These are phyloP conservation scores for Collybia nuda DNA, from an alignment of 768 basidiomycete genomes.

Conservation along the genomic window DNA sequence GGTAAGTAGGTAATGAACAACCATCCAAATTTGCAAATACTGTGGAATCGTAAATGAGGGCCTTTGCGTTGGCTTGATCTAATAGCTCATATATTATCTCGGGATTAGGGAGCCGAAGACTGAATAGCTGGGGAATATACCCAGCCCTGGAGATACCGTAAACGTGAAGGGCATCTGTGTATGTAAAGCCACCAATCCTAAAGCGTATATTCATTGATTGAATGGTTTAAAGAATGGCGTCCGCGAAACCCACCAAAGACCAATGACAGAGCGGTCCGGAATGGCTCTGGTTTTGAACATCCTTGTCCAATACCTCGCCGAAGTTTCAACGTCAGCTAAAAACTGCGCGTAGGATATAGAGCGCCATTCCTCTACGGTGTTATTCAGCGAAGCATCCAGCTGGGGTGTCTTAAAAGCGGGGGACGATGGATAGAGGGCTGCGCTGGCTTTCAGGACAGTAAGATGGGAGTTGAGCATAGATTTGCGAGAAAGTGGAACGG, in stretches of 20 bases:
- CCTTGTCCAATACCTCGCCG: slow-evolving; percentile 63
- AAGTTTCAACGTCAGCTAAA: slow-evolving; percentile 59
- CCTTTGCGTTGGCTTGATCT: slow-evolving; percentile 57
- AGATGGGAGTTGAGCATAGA: slow-evolving; percentile 56
- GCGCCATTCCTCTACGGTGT: slow-evolving; percentile 51
- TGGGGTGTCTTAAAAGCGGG: slow-evolving; percentile 64
- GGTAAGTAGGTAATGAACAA: slow-evolving; percentile 51
- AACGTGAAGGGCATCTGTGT: slow-evolving; percentile 62
- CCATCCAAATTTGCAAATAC: slow-evolving; percentile 40
- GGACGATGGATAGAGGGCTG: slow-evolving; percentile 44
- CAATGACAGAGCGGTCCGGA: slow-evolving; percentile 58
- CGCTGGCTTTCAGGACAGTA: slow-evolving; percentile 57
- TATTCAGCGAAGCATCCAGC: slow-evolving; percentile 32
- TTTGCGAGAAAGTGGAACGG: slow-evolving; percentile 6
- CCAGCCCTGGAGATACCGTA: slow-evolving; percentile 77
- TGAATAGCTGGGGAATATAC: slow-evolving; percentile 77
- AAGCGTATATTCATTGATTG: slow-evolving; percentile 11
- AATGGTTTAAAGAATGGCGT: slow-evolving; percentile 4
- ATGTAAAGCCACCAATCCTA: slow-evolving; percentile 69
- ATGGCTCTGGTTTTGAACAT: slow-evolving; percentile 47
- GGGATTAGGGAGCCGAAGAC: slow-evolving; percentile 73
- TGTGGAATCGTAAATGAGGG: slow-evolving; percentile 63
- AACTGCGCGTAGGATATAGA: slow-evolving; percentile 67
- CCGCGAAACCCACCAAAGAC: slow-evolving; percentile 59
- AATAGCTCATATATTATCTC: slow-evolving; percentile 71